Percentiles rank a stretch among this genome's conserved stretches.
These are phyloP conservation scores for Picea abies DNA, from an alignment of 83 land plant genomes.

Conservation along the genomic window DNA sequence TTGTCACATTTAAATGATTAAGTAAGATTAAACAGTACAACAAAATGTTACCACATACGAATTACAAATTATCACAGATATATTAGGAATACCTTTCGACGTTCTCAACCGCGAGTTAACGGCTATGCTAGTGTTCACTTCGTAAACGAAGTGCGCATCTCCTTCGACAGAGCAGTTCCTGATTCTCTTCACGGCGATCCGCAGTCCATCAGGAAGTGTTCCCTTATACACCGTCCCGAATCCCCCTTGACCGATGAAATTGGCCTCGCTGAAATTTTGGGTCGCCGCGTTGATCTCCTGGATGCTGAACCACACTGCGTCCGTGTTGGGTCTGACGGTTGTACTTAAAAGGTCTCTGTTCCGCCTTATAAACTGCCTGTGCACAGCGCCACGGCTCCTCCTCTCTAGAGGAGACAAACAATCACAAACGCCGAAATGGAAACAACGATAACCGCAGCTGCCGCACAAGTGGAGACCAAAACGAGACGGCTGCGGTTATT, in stretches of 20 bases:
- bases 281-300: conserved; percentile 11
- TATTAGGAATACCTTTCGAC: too few species aligned
- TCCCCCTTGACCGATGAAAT: conserved; percentile 20
- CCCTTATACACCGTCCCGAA: conserved; percentile 18
- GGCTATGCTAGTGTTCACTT: too few species aligned
- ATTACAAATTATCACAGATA: too few species aligned
- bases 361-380: too few species aligned
- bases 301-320: conserved; percentile 13
- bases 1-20: too few species aligned
- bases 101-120: too few species aligned
- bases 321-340: conserved; percentile 29
- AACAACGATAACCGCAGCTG: conserved; percentile 27
- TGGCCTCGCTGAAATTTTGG: conserved; percentile 1
- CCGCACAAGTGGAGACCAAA: conserved; percentile 30
- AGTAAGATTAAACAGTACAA: too few species aligned
- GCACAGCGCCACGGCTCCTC: not conserved
- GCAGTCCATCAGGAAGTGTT: not conserved
- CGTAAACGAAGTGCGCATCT: conserved; percentile 73
- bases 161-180: conserved; percentile 65
- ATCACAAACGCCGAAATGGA: conserved; percentile 19
- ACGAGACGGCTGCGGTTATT: conserved; percentile 7
- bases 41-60: too few species aligned
- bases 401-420: conserved; percentile 17
- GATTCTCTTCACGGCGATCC: conserved; percentile 80
- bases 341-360: too few species aligned